phyloP scores from a whole-genome alignment of 495 filamentous ascomycete species.

The Penicillium cinerascens region DNA sequence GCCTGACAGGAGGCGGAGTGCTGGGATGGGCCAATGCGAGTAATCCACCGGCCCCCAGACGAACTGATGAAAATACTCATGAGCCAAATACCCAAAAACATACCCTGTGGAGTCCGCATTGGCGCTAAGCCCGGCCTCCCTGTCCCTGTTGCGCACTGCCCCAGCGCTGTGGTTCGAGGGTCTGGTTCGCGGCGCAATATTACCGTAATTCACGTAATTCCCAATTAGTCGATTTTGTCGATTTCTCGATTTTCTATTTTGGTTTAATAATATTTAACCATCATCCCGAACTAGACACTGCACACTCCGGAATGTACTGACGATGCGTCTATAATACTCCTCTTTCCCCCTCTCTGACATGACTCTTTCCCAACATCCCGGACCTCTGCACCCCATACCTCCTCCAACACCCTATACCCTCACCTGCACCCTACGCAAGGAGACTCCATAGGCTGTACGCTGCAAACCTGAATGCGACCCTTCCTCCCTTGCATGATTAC shows the following conservation, averaged over 20 bases:
- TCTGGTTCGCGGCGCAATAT: slow-evolving; percentile 1
- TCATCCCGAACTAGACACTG: slow-evolving; percentile 6
- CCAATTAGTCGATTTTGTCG: slow-evolving; percentile 4
- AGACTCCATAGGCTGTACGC: slow-evolving; percentile 4
- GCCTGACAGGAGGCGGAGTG: not conserved
- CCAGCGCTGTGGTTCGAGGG: not conserved
- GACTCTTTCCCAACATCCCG: not conserved
- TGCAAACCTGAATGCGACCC: slow-evolving; percentile 17
- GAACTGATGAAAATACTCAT: no score
- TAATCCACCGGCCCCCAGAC: no score
- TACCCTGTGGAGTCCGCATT: not conserved
- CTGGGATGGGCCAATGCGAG: not conserved
- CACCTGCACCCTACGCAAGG: slow-evolving; percentile 5
- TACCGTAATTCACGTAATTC: slow-evolving; percentile 1
- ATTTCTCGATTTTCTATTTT: not conserved
- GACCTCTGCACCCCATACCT: not conserved
- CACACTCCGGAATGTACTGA: slow-evolving; percentile 9
- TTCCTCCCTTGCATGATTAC: slow-evolving; percentile 14
- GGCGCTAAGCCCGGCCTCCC: not conserved
- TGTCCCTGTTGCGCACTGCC: slow-evolving; percentile 1
- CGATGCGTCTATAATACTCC: slow-evolving; percentile 29
- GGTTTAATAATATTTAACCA: not conserved
- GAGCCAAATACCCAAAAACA: not conserved
- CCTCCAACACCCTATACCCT: not conserved
- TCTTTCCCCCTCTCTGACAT: slow-evolving; percentile 14